phyloP scores from a whole-genome alignment of 805 yeast genomes.

The Isabelozyma rhagii region DNA sequence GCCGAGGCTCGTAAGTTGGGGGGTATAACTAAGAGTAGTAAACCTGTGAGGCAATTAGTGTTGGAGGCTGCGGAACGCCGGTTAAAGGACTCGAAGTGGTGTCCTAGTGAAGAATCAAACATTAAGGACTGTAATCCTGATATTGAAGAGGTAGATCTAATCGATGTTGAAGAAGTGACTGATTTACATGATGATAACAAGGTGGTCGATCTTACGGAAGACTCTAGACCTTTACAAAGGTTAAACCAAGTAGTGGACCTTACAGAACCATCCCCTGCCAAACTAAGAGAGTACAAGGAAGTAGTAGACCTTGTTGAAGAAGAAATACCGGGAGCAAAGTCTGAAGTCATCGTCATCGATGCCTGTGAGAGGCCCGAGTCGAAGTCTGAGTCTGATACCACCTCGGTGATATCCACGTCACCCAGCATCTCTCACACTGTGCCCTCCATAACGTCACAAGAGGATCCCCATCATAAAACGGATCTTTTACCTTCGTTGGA shows the following conservation, averaged over 20 bases:
- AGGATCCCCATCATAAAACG: background rate
- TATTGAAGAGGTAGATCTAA: constrained; percentile 43
- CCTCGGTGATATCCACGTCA: background rate
- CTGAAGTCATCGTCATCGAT: background rate
- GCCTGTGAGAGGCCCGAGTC: background rate
- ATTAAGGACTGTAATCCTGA: constrained; percentile 34
- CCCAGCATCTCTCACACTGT: background rate
- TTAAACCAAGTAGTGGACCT: constrained; percentile 11
- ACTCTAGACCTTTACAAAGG: background rate
- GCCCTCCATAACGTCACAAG: background rate
- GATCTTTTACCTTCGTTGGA: constrained; percentile 13
- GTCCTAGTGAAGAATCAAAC: constrained; percentile 23
- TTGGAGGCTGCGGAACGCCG: constrained; percentile 65
- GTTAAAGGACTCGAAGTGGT: constrained; percentile 49
- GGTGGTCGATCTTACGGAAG: background rate
- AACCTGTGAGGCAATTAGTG: constrained; percentile 30
- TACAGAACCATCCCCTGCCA: constrained; percentile 10
- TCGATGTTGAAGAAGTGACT: constrained; percentile 16
- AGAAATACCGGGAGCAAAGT: background rate
- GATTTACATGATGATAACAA: background rate
- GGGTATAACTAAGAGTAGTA: constrained; percentile 1
- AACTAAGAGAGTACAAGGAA: constrained; percentile 5
- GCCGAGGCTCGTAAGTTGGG: constrained; percentile 37
- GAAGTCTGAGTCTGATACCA: background rate
- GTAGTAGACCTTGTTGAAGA: constrained; percentile 8